Base-by-base conservation (phyloP, 306 rosid species). In the Erythrophleum fordii region DNA sequence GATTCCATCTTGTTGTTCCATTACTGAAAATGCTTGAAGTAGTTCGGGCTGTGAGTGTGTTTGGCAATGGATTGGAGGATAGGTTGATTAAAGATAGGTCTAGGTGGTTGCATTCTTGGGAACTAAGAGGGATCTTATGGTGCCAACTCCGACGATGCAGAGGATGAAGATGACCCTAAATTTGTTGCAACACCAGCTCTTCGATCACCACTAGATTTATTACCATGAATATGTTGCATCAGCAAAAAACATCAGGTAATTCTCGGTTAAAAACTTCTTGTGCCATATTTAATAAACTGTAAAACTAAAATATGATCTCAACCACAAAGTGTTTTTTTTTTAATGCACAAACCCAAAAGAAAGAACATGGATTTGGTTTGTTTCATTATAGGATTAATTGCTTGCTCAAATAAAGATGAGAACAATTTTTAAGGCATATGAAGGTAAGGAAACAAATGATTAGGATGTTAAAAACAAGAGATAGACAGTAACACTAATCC, bases 171-270 rank as follows among this genome's bases (percentile, higher is more conserved):
- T 8, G 73, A 41, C 35, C 62, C 26, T 49, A 26, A 31, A 80
- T 53, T 45, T 52, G 64, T 12, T 55, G 72, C 46, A 34, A 46
- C 12, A 62, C 45, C n/a, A 53, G 17, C 41, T 79, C 73, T 76
- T 46, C 35, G 11, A 53, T 70, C 80, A 22, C 46, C 58, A 5
- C 41, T 78, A 0, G 26, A 44, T 76, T 12, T 67, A 78, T 70
- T 58, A 11, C 64, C 83, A 72, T 74, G 66, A 53, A 22, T 81
- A 16, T 59, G 25, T 56, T 86, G 87, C 89, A 84, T 85, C 25
- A 31, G 31, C 81, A 55, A 45, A 48, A 59, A 67, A 25, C 9
- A 11, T 79, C 51, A 16, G 76, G 67, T 81, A 51, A 53, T 81
- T 48, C 80, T 61, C 68, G 31, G 23, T 28, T 61, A 28, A 13